Base-by-base conservation (phyloP, 352 stramenopile genomes). In the Globisporangium paroecandrum region DNA sequence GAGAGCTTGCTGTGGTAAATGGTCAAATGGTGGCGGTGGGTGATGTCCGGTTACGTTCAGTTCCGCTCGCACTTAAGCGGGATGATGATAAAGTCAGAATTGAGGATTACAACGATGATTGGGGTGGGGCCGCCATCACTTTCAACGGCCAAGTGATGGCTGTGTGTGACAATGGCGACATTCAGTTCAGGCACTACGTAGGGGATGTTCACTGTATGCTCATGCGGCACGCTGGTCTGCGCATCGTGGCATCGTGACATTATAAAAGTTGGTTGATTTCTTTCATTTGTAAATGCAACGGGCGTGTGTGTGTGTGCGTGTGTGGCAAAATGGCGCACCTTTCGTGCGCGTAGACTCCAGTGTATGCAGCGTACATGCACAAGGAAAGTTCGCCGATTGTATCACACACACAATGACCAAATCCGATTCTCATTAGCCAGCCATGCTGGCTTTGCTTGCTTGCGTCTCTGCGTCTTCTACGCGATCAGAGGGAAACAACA, bases 61-160 rank as follows among this genome's bases (percentile, higher is more conserved):
- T 58, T 58, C 8, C 13, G 22, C 1, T 51, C 57, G 57, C 51
- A 62, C 57, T 62, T 62, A 24, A 51, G 34, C 57, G 53, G 53
- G 25, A 25, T 5, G 3, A 29, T 10, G 18, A 58, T 29, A 36
- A 58, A 43, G 36, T 43, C 36, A 5, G 36, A 43, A 5, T 13
- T 43, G 36, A 43, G 6, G 36, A 43, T 43, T 43, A 43, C 36
- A 43, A 15, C 12, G 10, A 13, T 43, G 36, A 43, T 43, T 43
- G 36, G 36, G 36, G 36, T 18, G 36, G 10, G 36, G 36, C 12
- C 10, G 10, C 36, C 36, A 43, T 43, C 36, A 43, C 36, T 43
- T 43, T 18, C 36, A 43, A 43, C 13, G 36, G 36, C 36, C 13
- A 43, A 43, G 36, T 12, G 36, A 43, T 43, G 36, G 36, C 36